These are phyloP conservation scores for Dryas alaskensis DNA, from an alignment of 306 rosid genomes.

Conservation along the genomic window DNA sequence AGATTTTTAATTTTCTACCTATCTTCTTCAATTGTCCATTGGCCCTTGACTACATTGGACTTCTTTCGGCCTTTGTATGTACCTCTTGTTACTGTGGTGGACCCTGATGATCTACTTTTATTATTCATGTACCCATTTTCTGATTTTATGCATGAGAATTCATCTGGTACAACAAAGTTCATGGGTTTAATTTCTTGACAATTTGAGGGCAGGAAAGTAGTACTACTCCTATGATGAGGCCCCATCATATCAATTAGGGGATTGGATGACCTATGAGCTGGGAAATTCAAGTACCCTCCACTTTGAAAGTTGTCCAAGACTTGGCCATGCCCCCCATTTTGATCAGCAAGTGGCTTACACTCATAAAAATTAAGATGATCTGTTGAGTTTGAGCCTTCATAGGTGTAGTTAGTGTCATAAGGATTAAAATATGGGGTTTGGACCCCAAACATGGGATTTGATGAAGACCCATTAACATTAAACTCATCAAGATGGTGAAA, in stretches of 20 bases:
- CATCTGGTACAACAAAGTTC: constrained; percentile 58
- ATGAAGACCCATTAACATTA: constrained; percentile 41
- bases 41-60: constrained; percentile 70
- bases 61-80: constrained; percentile 52
- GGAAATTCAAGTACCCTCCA: constrained; percentile 41
- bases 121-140: constrained; percentile 43
- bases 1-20: constrained; percentile 39
- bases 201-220: constrained; percentile 23
- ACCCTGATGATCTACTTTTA: constrained; percentile 20
- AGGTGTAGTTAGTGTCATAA: constrained; percentile 28
- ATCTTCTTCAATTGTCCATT: constrained; percentile 89
- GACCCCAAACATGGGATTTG: constrained; percentile 42
- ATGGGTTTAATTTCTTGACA: constrained; percentile 41
- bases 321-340: constrained; percentile 38
- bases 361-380: constrained; percentile 37
- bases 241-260: constrained; percentile 34
- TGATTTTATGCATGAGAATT: constrained; percentile 58
- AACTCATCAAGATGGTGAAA: constrained; percentile 46
- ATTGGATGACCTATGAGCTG: constrained; percentile 29
- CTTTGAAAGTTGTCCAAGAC: constrained; percentile 56
- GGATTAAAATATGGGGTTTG: constrained; percentile 43
- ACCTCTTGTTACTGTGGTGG: constrained; percentile 37
- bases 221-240: constrained; percentile 28
- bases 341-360: constrained; percentile 44
- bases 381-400: constrained; percentile 25